These are phyloP conservation scores for Pythium aquatile DNA, from an alignment of 352 stramenopile genomes.

Conservation along the genomic window DNA sequence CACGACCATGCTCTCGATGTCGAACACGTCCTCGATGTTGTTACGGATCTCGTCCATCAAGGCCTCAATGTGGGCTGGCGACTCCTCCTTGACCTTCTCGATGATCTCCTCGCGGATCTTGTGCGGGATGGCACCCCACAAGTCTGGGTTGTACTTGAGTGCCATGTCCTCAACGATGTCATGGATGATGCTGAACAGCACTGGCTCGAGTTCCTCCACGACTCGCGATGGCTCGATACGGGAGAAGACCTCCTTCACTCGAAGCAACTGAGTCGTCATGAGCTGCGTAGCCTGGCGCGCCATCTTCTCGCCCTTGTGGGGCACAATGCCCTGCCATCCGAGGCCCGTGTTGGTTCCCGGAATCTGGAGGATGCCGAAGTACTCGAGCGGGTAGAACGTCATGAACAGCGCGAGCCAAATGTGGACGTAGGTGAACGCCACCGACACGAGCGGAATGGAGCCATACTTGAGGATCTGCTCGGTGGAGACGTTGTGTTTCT, in stretches of 20 bases:
- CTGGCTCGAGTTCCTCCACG: conserved; percentile 90
- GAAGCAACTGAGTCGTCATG: conserved; percentile 94
- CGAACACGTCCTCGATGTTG: conserved; percentile 94
- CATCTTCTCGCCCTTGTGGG: conserved; percentile 97
- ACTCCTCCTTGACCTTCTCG: conserved; percentile 93
- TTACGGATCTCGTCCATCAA: conserved; percentile 94
- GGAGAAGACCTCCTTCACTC: conserved; percentile 93
- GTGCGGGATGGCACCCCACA: conserved; percentile 66
- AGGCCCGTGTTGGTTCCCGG: conserved; percentile 89
- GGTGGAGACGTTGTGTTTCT: conserved; percentile 54
- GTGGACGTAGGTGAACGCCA: conserved; percentile 93
- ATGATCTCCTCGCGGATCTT: conserved; percentile 90
- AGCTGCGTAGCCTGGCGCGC: conserved; percentile 90
- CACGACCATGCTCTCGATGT: conserved; percentile 95
- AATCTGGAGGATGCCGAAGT: conserved; percentile 89
- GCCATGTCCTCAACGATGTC: conserved; percentile 88
- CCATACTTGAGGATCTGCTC: conserved; percentile 74
- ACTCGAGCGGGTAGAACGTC: conserved; percentile 97
- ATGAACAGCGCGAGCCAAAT: conserved; percentile 97
- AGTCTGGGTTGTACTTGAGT: conserved; percentile 82
- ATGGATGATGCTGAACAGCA: conserved; percentile 89
- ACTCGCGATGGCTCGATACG: conserved; percentile 89
- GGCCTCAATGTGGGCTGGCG: conserved; percentile 82
- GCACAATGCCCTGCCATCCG: conserved; percentile 97
- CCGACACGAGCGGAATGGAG: conserved; percentile 84